Conservation (phyloP, 2,329 filamentous ascomycete genomes). For the Zalaria sp. region DNA sequence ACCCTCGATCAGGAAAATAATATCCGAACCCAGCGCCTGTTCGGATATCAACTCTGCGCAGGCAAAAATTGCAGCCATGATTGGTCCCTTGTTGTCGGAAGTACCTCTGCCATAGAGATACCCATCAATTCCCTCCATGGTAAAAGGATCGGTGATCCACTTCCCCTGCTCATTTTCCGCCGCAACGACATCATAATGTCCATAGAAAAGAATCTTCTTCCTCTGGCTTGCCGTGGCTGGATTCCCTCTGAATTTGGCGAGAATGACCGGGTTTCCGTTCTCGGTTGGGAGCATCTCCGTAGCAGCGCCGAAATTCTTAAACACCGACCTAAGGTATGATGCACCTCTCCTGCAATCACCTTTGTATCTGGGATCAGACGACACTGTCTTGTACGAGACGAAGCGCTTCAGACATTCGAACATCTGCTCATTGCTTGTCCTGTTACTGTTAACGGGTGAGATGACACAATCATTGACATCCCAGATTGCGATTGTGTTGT, state of each 20-base stretch:
- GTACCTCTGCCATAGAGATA: constrained; percentile 94
- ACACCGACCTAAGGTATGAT: constrained; percentile 76
- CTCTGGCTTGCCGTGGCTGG: constrained; percentile 48
- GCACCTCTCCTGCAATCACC: constrained; percentile 89
- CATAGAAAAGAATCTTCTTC: constrained; percentile 90
- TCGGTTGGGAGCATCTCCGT: constrained; percentile 82
- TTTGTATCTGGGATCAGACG: constrained; percentile 69
- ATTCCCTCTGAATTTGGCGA: constrained; percentile 73
- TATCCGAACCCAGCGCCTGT: constrained; percentile 72
- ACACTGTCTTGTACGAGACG: constrained; percentile 83
- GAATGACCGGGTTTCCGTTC: constrained; percentile 77
- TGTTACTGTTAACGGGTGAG: constrained; percentile 28
- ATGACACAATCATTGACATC: constrained; percentile 48
- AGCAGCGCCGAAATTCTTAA: constrained; percentile 80
- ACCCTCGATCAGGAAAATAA: constrained; percentile 89
- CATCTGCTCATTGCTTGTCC: constrained; percentile 50
- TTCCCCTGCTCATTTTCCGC: constrained; percentile 71
- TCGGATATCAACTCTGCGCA: constrained; percentile 77
- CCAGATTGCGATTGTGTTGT: constrained; percentile 82
- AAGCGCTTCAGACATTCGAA: constrained; percentile 59
- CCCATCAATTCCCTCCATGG: constrained; percentile 77
- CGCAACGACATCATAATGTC: constrained; percentile 93
- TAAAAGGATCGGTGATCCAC: constrained; percentile 81
- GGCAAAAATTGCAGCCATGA: constrained; percentile 85
- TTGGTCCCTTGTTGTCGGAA: constrained; percentile 93